Evolutionary conservation across 73 alveolate species (phyloP).

Genomic region (Breviolum minutum): DNA sequence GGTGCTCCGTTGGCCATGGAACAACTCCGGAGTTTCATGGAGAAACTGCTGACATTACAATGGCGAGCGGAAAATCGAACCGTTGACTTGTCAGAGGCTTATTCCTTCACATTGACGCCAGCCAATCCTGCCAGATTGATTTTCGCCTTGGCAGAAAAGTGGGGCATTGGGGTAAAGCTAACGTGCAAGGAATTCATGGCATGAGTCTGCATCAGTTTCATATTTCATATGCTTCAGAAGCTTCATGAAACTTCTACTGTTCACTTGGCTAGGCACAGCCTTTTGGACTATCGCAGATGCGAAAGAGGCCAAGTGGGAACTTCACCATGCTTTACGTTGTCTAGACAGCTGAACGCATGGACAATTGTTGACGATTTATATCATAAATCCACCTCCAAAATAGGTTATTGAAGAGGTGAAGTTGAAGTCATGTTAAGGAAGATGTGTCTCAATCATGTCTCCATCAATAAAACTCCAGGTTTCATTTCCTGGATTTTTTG

Average conservation of each 20-base stretch:
- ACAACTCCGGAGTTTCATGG: conserved; percentile 10
- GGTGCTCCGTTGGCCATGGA: conserved; percentile 63
- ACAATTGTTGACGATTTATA: background rate
- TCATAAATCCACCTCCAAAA: too few relatives aligned
- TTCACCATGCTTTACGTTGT: too few relatives aligned
- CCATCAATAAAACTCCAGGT: too few relatives aligned
- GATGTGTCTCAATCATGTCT: too few relatives aligned
- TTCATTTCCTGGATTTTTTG: too few relatives aligned
- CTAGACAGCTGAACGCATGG: too few relatives aligned
- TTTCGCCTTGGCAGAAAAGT: background rate
- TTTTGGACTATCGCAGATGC: conserved; percentile 60
- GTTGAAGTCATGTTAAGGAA: background rate
- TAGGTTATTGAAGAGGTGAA: too few relatives aligned
- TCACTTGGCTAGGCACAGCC: conserved; percentile 43
- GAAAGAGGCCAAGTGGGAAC: conserved; percentile 17
- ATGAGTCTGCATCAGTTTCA: too few relatives aligned
- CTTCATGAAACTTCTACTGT: background rate
- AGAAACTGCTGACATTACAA: conserved; percentile 15
- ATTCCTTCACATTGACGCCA: conserved; percentile 57
- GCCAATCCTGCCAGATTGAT: conserved; percentile 3
- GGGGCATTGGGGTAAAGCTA: background rate
- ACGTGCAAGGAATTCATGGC: too few relatives aligned
- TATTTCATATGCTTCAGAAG: too few relatives aligned
- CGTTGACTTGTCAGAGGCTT: conserved; percentile 4
- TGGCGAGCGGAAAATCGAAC: conserved; percentile 5